phyloP scores from a whole-genome alignment of 306 rosid species.

The Herpetospermum pedunculosum region DNA sequence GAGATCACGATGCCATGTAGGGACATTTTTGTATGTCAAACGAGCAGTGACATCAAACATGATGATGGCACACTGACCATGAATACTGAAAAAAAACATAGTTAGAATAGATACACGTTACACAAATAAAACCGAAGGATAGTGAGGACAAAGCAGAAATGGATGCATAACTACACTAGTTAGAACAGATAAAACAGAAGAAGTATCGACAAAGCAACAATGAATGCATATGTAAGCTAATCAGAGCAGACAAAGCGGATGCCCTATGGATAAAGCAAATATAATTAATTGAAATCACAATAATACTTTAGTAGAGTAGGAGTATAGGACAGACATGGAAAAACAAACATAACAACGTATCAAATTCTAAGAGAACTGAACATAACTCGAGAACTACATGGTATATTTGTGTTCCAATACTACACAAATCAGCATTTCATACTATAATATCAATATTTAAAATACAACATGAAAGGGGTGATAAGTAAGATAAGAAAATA shows the following conservation, averaged over 20 bases:
- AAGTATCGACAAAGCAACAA: not conserved
- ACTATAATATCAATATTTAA: not conserved
- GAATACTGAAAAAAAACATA: not conserved
- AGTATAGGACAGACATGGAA: not conserved
- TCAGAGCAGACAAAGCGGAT: not conserved
- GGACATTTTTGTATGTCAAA: constrained; percentile 54
- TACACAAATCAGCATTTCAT: too few relatives aligned
- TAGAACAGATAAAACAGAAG: not conserved
- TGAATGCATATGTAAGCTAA: not conserved
- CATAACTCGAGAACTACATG: not conserved
- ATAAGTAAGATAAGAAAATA: not conserved
- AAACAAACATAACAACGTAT: not conserved
- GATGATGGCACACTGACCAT: constrained; percentile 62
- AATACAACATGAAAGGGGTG: not conserved
- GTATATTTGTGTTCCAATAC: not conserved
- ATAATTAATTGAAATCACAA: not conserved
- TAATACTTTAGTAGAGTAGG: not conserved
- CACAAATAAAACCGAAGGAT: not conserved
- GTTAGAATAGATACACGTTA: not conserved
- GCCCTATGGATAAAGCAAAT: not conserved
- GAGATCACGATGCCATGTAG: constrained; percentile 77
- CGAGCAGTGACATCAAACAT: constrained; percentile 75
- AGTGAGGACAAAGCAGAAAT: not conserved
- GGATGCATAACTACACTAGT: not conserved
- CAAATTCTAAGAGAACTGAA: not conserved